phyloP scores from a whole-genome alignment of 2,329 filamentous ascomycete genomes.

The Ploettnerulaceae sp. region DNA sequence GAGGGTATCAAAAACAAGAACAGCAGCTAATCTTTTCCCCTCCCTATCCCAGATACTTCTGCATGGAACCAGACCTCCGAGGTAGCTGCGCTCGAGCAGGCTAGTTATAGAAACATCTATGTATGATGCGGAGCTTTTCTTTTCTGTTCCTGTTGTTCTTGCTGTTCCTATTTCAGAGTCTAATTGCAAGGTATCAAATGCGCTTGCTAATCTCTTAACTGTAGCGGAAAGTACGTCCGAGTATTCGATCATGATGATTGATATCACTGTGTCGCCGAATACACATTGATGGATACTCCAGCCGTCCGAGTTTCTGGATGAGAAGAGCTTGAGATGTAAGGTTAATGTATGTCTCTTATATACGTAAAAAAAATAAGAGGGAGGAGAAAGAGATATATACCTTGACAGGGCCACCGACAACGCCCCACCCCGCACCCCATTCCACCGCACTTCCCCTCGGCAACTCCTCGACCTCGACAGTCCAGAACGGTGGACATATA shows the following conservation, averaged over 20 bases:
- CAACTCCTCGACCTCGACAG: conserved; percentile 69
- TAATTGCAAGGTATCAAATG: conserved; percentile 5
- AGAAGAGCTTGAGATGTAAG: background rate
- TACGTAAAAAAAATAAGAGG: background rate
- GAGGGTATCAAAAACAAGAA: conserved; percentile 10
- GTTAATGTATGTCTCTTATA: background rate
- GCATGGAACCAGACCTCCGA: conserved; percentile 38
- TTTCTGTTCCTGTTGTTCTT: background rate
- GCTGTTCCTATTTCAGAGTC: too few species aligned
- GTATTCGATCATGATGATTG: conserved; percentile 13
- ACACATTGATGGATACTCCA: conserved; percentile 18
- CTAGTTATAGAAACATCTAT: conserved; percentile 16
- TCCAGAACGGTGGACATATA: conserved; percentile 61
- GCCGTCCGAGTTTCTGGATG: background rate
- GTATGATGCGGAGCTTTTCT: conserved; percentile 14
- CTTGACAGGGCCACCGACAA: conserved; percentile 33
- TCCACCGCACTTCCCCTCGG: conserved; percentile 73
- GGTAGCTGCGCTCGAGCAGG: background rate
- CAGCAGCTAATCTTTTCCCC: conserved; percentile 34
- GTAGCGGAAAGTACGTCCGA: background rate
- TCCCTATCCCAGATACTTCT: conserved; percentile 39
- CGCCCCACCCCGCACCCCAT: conserved; percentile 70
- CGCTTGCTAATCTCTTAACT: conserved; percentile 5
- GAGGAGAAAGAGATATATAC: conserved; percentile 12
- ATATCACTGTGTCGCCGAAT: conserved; percentile 7